These are phyloP conservation scores for Fallopia convolvulus DNA, from an alignment of 148 eudicot genomes.

Conservation along the genomic window DNA sequence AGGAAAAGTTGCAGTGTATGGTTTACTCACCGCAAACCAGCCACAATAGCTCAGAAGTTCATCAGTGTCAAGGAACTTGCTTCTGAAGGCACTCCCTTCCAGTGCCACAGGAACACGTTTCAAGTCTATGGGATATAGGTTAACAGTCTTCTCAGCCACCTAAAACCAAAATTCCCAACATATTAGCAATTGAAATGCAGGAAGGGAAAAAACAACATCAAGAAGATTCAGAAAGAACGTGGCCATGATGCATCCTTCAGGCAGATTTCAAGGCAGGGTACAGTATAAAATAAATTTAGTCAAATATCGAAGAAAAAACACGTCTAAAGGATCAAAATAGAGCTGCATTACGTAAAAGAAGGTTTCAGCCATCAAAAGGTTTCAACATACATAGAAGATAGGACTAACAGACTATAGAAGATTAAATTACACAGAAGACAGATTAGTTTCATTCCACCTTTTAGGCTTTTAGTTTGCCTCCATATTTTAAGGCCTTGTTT, in stretches of 20 bases:
- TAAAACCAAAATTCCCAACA: slow-evolving; percentile 21
- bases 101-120: slow-evolving; percentile 74
- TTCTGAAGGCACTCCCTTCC: slow-evolving; percentile 89
- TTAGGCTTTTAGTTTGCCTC: no score
- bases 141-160: slow-evolving; percentile 93
- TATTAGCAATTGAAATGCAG: not conserved
- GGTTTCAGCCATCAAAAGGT: not conserved
- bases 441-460: no score
- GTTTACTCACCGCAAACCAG: slow-evolving; percentile 75
- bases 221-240: not conserved
- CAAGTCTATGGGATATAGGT: slow-evolving; percentile 68
- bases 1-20: not conserved
- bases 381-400: no score
- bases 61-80: slow-evolving; percentile 71
- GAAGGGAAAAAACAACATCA: not conserved
- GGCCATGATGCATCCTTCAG: not conserved
- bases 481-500: no score
- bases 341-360: not conserved
- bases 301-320: not conserved
- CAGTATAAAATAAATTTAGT: not conserved
- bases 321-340: not conserved
- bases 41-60: slow-evolving; percentile 81
- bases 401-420: no score
- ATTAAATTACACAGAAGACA: no score
- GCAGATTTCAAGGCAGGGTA: not conserved